A percentile compares a stretch with the other conserved stretches of the same genome.
Evolutionary conservation across 495 filamentous ascomycete species (phyloP).

Genomic region (Darksidea phi): DNA sequence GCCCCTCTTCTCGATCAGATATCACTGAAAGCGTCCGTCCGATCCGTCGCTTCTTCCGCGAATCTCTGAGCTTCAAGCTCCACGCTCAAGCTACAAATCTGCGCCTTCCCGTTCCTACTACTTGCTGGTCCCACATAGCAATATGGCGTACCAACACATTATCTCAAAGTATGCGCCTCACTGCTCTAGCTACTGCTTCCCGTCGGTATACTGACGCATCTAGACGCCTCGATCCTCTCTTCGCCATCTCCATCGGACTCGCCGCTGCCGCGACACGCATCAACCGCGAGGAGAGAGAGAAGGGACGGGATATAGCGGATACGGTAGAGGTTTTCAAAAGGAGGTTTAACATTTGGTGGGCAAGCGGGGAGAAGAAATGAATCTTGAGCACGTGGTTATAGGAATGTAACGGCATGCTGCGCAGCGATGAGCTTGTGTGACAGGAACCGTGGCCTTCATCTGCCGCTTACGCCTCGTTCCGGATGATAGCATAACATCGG

Average conservation of each 20-base stretch:
- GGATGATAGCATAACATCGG: too few species aligned
- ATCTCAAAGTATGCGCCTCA: conserved; percentile 18
- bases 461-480: too few species aligned
- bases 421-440: not conserved
- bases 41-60: too few species aligned
- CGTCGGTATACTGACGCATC: not conserved
- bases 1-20: too few species aligned
- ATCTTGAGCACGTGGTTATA: not conserved
- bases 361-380: conserved; percentile 7
- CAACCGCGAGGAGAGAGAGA: conserved; percentile 78
- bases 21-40: too few species aligned
- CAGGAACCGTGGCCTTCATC: too few species aligned
- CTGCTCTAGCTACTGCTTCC: not conserved
- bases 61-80: too few species aligned
- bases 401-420: not conserved
- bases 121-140: not conserved
- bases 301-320: conserved; percentile 55
- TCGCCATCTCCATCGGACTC: conserved; percentile 75
- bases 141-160: conserved; percentile 23
- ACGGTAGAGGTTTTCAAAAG: conserved; percentile 52
- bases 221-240: conserved; percentile 79
- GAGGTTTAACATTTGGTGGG: conserved; percentile 36
- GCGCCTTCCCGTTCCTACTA: too few species aligned
- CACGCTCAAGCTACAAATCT: too few species aligned
- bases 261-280: conserved; percentile 66